Evolutionary conservation across 1,139 yeast species (phyloP).

Genomic region (Yamadazyma songkhlaensis): DNA sequence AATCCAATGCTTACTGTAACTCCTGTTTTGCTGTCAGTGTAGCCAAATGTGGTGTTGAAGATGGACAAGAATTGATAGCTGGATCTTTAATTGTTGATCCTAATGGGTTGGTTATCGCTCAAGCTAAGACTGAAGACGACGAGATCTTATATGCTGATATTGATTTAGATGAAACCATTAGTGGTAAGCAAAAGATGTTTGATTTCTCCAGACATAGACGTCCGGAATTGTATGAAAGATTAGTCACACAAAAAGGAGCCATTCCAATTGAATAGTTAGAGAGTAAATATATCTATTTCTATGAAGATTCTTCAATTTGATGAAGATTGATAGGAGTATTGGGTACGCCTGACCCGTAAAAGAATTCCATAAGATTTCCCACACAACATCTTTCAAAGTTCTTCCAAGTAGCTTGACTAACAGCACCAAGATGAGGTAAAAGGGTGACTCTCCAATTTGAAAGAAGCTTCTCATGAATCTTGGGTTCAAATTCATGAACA

Average conservation of each 20-base stretch:
- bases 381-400: constrained; percentile 32
- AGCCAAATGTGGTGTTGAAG: constrained; percentile 30
- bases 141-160: constrained; percentile 27
- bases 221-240: constrained; percentile 24
- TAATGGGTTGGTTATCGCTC: constrained; percentile 26
- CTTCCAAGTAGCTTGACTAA: constrained; percentile 27
- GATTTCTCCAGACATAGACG: constrained; percentile 31
- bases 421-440: constrained; percentile 35
- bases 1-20: constrained; percentile 28
- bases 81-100: constrained; percentile 32
- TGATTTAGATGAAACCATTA: constrained; percentile 26
- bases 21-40: constrained; percentile 28
- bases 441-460: constrained; percentile 29
- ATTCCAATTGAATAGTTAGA: constrained; percentile 12
- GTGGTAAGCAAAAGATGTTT: constrained; percentile 28
- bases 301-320: too few relatives aligned
- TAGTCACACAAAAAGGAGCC: constrained; percentile 17
- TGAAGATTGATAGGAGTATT: constrained; percentile 16
- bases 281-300: too few relatives aligned
- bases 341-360: constrained; percentile 24
- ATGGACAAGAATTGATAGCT: constrained; percentile 27
- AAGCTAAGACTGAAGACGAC: constrained; percentile 28
- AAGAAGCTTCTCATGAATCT: constrained; percentile 23
- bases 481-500: constrained; percentile 40
- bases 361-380: constrained; percentile 26